Conservation (phyloP, 768 basidiomycete genomes). For the Collybia sordida region DNA sequence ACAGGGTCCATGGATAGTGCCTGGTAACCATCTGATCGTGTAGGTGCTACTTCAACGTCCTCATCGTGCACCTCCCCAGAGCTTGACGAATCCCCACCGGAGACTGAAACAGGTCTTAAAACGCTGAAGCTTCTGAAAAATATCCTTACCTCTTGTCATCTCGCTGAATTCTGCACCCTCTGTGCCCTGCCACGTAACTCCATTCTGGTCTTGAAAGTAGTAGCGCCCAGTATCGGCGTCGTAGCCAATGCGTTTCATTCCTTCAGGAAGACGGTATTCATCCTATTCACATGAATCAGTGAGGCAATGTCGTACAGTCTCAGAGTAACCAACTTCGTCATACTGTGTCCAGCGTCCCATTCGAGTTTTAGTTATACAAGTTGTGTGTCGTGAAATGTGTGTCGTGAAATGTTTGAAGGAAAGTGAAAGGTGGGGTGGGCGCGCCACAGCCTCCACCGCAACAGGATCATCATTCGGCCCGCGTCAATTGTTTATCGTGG, state of each 20-base stretch:
- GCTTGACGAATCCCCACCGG: constrained; percentile 8
- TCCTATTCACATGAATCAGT: constrained; percentile 33
- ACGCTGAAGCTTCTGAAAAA: too few relatives aligned
- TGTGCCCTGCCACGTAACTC: constrained; percentile 54
- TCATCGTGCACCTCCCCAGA: constrained; percentile 32
- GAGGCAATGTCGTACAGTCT: not conserved
- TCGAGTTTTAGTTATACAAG: not conserved
- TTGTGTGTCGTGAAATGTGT: not conserved
- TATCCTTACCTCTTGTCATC: constrained; percentile 42
- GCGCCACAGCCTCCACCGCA: too few relatives aligned
- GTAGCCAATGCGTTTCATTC: constrained; percentile 72
- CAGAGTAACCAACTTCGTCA: constrained; percentile 35
- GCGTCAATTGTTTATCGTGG: too few relatives aligned
- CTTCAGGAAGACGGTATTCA: constrained; percentile 50
- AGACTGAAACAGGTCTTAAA: constrained; percentile 11
- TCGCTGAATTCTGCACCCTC: constrained; percentile 65
- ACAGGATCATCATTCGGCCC: too few relatives aligned
- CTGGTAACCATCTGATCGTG: constrained; percentile 55
- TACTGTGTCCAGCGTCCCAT: constrained; percentile 46
- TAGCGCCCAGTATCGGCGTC: constrained; percentile 71
- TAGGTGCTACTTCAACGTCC: constrained; percentile 57
- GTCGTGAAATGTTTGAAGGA: too few relatives aligned
- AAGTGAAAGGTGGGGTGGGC: too few relatives aligned
- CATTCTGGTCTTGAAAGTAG: constrained; percentile 58
- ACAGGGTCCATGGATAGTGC: constrained; percentile 54